Percentiles rank a stretch among this genome's conserved stretches.
Conservation (phyloP, 768 basidiomycete genomes). For the Phylloporus rhodoxanthus region DNA sequence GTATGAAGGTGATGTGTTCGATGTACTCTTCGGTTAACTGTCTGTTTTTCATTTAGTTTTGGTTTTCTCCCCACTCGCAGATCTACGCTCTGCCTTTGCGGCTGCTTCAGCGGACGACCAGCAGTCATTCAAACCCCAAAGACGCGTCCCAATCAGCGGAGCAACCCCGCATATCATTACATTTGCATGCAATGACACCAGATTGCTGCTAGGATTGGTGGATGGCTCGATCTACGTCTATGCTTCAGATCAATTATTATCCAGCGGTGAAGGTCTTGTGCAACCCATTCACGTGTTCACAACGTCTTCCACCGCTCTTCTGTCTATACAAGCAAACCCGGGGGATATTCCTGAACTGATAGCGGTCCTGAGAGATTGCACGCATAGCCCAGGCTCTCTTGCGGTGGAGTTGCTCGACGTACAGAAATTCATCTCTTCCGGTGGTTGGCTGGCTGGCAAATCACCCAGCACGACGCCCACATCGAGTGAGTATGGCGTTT, state of each 20-base stretch:
- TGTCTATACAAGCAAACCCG: constrained; percentile 62
- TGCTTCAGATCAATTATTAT: constrained; percentile 48
- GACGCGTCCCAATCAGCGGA: constrained; percentile 40
- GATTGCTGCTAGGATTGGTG: constrained; percentile 52
- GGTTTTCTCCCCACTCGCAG: constrained; percentile 52
- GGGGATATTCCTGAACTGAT: constrained; percentile 51
- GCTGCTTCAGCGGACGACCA: constrained; percentile 35
- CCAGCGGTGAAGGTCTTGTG: constrained; percentile 37
- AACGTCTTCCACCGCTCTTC: constrained; percentile 38
- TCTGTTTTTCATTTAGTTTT: constrained; percentile 39
- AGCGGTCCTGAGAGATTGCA: constrained; percentile 48
- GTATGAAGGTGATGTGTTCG: constrained; percentile 27
- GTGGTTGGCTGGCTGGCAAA: constrained; percentile 52
- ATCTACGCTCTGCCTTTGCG: constrained; percentile 52
- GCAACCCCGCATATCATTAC: constrained; percentile 48
- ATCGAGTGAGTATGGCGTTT: constrained; percentile 43
- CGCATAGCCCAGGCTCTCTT: constrained; percentile 32
- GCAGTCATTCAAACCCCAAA: constrained; percentile 46
- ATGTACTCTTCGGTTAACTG: not conserved
- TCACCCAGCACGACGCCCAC: constrained; percentile 48
- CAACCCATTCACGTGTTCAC: constrained; percentile 46
- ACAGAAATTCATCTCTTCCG: constrained; percentile 38
- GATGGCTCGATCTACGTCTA: constrained; percentile 58
- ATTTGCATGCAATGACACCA: constrained; percentile 56
- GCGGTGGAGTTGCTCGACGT: constrained; percentile 58